Percentiles rank a stretch among this genome's conserved stretches.
Evolutionary conservation across 2,329 filamentous ascomycete species (phyloP).

Genomic region (Bipolaris sorokiniana): DNA sequence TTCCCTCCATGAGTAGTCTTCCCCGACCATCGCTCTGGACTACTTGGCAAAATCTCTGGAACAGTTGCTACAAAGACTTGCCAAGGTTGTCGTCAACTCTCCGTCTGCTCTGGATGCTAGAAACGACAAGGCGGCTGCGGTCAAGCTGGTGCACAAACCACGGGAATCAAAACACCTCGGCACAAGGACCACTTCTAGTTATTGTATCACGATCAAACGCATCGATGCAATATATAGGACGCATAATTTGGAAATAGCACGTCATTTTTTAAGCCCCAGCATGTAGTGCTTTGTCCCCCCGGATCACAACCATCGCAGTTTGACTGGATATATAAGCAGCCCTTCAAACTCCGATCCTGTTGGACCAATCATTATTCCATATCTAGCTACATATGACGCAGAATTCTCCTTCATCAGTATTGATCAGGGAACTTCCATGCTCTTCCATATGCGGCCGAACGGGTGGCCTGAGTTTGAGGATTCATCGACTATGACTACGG

Average conservation of each 20-base stretch:
- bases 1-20: background rate
- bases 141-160: background rate
- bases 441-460: background rate
- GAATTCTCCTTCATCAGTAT: background rate
- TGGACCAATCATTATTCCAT: background rate
- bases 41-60: background rate
- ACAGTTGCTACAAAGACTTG: background rate
- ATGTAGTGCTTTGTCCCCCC: background rate
- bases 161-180: background rate
- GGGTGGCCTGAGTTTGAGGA: background rate
- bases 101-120: background rate
- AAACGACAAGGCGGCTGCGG: background rate
- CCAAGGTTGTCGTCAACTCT: background rate
- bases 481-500: background rate
- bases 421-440: background rate
- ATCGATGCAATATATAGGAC: background rate
- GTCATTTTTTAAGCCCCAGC: background rate
- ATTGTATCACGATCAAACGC: background rate
- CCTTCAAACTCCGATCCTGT: background rate
- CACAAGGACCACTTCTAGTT: background rate
- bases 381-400: background rate
- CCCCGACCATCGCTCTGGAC: background rate
- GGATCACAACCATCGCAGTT: background rate
- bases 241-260: background rate
- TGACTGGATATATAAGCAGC: background rate